These are phyloP conservation scores for Cladosporium sp. DNA, from an alignment of 2,329 filamentous ascomycete species.

Conservation along the genomic window DNA sequence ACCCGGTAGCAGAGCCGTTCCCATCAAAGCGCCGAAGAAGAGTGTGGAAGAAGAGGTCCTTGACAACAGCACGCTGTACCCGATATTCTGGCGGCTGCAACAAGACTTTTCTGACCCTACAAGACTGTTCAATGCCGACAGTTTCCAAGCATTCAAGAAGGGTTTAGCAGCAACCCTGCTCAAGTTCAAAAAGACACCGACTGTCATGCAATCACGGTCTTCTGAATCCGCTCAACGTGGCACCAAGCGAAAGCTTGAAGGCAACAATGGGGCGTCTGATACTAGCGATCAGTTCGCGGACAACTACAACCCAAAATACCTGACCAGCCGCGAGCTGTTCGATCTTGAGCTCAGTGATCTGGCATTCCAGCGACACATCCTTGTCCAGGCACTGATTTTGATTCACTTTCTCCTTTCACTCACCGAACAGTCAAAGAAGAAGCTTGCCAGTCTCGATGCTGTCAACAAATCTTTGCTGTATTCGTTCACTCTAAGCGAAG, in stretches of 20 bases:
- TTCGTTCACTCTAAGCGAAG: conserved; percentile 68
- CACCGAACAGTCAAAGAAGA: conserved; percentile 75
- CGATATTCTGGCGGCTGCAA: conserved; percentile 91
- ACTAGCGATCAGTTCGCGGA: conserved; percentile 52
- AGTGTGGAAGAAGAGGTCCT: conserved; percentile 46
- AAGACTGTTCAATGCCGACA: conserved; percentile 65
- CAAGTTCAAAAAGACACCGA: conserved; percentile 70
- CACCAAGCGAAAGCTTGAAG: conserved; percentile 61
- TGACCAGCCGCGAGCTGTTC: conserved; percentile 96
- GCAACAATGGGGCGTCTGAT: conserved; percentile 8
- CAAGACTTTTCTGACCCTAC: conserved; percentile 88
- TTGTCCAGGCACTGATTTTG: conserved; percentile 91
- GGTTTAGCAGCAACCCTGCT: conserved; percentile 60
- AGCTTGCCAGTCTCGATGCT: conserved; percentile 60
- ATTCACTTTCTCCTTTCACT: conserved; percentile 94
- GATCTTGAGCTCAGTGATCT: conserved; percentile 95
- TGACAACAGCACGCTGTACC: conserved; percentile 73
- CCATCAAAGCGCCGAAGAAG: conserved; percentile 22
- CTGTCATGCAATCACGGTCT: conserved; percentile 60
- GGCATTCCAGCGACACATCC: conserved; percentile 87
- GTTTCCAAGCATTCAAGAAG: conserved; percentile 63
- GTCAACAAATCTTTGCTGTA: conserved; percentile 85
- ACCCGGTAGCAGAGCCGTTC: conserved; percentile 24
- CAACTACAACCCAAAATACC: conserved; percentile 93
- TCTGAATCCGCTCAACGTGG: conserved; percentile 61